Conservation (phyloP, 306 rosid species). For the Cyamopsis tetragonoloba region DNA sequence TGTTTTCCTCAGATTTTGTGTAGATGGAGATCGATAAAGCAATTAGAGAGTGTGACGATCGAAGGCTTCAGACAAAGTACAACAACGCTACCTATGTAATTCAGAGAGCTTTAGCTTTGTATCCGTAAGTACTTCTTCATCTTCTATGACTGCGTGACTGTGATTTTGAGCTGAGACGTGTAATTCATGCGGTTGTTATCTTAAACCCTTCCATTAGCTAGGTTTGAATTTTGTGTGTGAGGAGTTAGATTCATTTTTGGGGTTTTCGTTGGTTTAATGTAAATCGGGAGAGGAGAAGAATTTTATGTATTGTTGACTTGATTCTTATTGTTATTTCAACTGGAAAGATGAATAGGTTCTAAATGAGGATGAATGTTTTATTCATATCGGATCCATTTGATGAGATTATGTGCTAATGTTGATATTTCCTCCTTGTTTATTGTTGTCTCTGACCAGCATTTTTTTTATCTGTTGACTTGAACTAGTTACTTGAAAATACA, state of each 20-base stretch:
- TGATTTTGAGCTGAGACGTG: neutral
- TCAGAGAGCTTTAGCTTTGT: conserved; percentile 81
- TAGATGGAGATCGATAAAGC: conserved; percentile 91
- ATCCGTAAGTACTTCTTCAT: conserved; percentile 62
- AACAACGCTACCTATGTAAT: conserved; percentile 78
- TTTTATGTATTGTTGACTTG: conserved; percentile 15
- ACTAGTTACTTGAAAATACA: neutral
- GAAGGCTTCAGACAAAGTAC: conserved; percentile 90
- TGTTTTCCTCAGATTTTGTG: conserved; percentile 6
- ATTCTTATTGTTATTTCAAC: neutral
- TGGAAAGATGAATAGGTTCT: neutral
- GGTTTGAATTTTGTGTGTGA: conserved; percentile 13
- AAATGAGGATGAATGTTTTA: conserved; percentile 22
- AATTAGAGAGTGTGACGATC: conserved; percentile 71
- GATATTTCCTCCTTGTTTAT: neutral
- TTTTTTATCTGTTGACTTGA: conserved; percentile 20
- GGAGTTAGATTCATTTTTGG: conserved; percentile 5
- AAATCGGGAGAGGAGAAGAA: neutral
- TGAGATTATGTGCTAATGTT: conserved; percentile 11
- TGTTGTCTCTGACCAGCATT: neutral
- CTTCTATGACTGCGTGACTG: neutral
- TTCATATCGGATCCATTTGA: conserved; percentile 2
- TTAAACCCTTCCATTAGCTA: conserved; percentile 12
- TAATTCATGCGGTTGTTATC: neutral
- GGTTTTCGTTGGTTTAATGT: neutral